Percentiles rank a stretch among this genome's conserved stretches.
Evolutionary conservation across 2,329 filamentous ascomycete species (phyloP).

Genomic region (Hypoxylon sp.): DNA sequence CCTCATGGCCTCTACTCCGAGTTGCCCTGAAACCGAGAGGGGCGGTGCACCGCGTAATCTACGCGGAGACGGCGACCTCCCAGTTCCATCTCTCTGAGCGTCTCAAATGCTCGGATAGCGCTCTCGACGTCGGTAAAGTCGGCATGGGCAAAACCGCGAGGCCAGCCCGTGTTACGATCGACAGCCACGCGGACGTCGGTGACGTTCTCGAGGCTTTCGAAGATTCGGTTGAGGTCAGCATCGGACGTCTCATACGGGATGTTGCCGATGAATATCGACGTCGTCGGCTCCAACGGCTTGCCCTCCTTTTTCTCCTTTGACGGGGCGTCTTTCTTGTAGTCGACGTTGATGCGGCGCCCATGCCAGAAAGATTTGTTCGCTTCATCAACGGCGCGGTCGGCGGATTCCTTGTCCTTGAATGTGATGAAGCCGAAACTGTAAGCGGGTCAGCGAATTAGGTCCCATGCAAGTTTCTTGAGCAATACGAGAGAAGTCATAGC

Average conservation of each 20-base stretch:
- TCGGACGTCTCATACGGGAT: slow-evolving; percentile 90
- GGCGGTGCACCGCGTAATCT: slow-evolving; percentile 66
- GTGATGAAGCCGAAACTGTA: slow-evolving; percentile 53
- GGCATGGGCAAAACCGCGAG: slow-evolving; percentile 86
- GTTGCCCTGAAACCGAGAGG: neutral
- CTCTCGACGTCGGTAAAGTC: slow-evolving; percentile 80
- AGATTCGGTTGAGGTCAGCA: slow-evolving; percentile 83
- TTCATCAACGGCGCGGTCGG: slow-evolving; percentile 47
- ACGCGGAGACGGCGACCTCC: slow-evolving; percentile 76
- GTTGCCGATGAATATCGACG: slow-evolving; percentile 86
- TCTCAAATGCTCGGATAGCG: slow-evolving; percentile 72
- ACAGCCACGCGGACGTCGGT: slow-evolving; percentile 85
- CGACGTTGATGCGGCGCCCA: slow-evolving; percentile 53
- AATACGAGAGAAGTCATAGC: neutral
- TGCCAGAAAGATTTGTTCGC: slow-evolving; percentile 55
- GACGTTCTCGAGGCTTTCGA: slow-evolving; percentile 78
- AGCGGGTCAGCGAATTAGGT: slow-evolving; percentile 34
- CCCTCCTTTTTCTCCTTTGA: neutral
- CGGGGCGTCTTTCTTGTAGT: slow-evolving; percentile 38
- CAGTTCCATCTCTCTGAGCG: slow-evolving; percentile 70
- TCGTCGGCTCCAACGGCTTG: slow-evolving; percentile 62
- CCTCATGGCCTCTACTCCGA: too few species aligned
- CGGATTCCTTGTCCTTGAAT: slow-evolving; percentile 40
- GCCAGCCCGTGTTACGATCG: slow-evolving; percentile 84
- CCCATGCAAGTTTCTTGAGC: neutral